Evolutionary conservation across 2,329 filamentous ascomycete species (phyloP).

Genomic region (Aureobasidium sp.): DNA sequence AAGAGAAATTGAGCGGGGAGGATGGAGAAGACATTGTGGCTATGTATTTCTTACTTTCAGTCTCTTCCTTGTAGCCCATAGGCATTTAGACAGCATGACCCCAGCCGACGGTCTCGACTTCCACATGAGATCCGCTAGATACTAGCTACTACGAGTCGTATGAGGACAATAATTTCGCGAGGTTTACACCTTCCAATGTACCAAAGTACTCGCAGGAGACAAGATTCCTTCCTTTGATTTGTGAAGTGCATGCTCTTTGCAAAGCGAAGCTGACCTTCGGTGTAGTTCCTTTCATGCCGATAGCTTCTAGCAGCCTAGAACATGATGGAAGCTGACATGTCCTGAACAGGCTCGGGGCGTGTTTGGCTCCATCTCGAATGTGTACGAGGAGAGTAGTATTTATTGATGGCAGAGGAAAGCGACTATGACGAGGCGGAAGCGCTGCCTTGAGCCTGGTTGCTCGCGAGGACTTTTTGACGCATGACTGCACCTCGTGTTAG

Average conservation of each 20-base stretch:
- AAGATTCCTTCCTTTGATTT: neutral
- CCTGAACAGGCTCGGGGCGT: neutral
- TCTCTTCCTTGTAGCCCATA: neutral
- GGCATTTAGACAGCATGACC: neutral
- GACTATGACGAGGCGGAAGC: slow-evolving; percentile 10
- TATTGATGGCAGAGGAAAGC: neutral
- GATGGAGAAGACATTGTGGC: neutral
- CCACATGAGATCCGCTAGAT: neutral
- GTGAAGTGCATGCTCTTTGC: neutral
- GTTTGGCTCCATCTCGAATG: neutral
- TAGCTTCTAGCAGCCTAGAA: neutral
- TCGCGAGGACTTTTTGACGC: slow-evolving; percentile 46
- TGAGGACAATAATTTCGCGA: neutral
- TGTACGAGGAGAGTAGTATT: neutral
- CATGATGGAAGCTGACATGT: neutral
- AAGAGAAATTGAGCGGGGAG: neutral
- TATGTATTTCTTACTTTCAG: neutral
- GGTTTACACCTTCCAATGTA: neutral
- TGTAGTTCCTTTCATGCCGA: neutral
- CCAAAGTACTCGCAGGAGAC: neutral
- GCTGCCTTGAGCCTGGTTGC: slow-evolving; percentile 25
- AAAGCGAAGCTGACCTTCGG: neutral
- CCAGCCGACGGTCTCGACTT: neutral
- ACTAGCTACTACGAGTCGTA: neutral
- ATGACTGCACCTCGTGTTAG: slow-evolving; percentile 35